These are phyloP conservation scores for Nakazawaea laoshanensis DNA, from an alignment of 805 yeast species.

Conservation along the genomic window DNA sequence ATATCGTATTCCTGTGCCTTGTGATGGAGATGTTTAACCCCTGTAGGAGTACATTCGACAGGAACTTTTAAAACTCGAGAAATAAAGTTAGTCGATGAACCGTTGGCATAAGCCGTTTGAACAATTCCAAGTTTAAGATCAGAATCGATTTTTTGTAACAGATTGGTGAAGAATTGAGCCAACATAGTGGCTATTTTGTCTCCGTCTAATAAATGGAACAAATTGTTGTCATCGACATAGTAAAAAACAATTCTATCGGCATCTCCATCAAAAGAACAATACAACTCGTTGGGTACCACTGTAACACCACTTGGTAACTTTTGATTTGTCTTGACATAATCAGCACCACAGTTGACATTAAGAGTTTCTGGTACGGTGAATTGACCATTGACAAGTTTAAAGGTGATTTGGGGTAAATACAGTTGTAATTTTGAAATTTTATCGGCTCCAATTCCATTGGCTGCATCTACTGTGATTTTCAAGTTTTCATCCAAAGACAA, in stretches of 20 bases:
- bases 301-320: slow-evolving; percentile 54
- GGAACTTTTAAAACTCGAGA: slow-evolving; percentile 57
- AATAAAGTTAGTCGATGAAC: slow-evolving; percentile 74
- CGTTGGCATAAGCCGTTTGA: slow-evolving; percentile 98
- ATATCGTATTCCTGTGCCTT: slow-evolving; percentile 79
- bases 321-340: slow-evolving; percentile 87
- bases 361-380: slow-evolving; percentile 46
- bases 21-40: slow-evolving; percentile 94
- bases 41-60: slow-evolving; percentile 86
- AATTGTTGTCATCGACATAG: slow-evolving; percentile 28
- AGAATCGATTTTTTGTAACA: slow-evolving; percentile 38
- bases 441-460: slow-evolving; percentile 96
- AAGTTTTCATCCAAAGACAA: slow-evolving; percentile 3
- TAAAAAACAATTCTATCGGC: slow-evolving; percentile 92
- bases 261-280: slow-evolving; percentile 92
- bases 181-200: slow-evolving; percentile 86
- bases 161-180: slow-evolving; percentile 51
- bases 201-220: slow-evolving; percentile 71
- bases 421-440: slow-evolving; percentile 40
- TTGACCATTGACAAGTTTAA: slow-evolving; percentile 42
- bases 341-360: slow-evolving; percentile 89
- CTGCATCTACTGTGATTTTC: slow-evolving; percentile 69
- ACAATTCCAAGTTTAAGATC: slow-evolving; percentile 63
- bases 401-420: slow-evolving; percentile 31
- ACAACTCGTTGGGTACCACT: slow-evolving; percentile 39